phyloP scores from a whole-genome alignment of 2,329 filamentous ascomycete genomes.

The Alternaria triticina region DNA sequence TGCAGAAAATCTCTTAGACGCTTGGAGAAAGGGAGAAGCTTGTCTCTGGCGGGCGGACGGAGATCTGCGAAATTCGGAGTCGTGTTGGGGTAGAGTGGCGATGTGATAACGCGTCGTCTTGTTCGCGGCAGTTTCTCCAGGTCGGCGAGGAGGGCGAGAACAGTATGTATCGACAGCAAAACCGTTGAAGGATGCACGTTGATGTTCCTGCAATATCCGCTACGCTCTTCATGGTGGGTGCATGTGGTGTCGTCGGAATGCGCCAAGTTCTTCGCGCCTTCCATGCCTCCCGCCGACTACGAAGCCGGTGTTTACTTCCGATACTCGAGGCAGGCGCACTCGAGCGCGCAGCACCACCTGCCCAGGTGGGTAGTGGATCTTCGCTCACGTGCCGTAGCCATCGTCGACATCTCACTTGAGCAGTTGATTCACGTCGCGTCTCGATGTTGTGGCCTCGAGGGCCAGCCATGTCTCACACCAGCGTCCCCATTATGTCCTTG shows the following conservation, averaged over 20 bases:
- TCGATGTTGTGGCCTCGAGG: background rate
- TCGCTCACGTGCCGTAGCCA: background rate
- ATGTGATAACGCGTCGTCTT: conserved; percentile 9
- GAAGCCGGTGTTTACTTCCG: background rate
- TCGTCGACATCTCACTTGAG: background rate
- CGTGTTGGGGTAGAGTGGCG: conserved; percentile 3
- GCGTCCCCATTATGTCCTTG: background rate
- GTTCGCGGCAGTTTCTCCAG: conserved; percentile 1
- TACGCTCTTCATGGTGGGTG: background rate
- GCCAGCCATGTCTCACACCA: conserved; percentile 16
- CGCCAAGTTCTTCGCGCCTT: background rate
- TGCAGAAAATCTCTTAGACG: conserved; percentile 4
- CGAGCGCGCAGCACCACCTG: background rate
- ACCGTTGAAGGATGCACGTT: conserved; percentile 1
- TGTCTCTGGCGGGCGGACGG: conserved; percentile 4
- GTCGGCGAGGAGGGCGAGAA: conserved; percentile 6
- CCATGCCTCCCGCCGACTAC: background rate
- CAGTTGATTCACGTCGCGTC: background rate
- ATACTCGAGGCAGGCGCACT: background rate
- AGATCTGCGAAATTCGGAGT: conserved; percentile 2
- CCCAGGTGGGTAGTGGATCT: background rate
- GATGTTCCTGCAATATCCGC: conserved; percentile 10
- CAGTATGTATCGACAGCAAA: background rate
- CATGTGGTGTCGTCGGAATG: background rate
- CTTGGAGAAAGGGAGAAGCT: conserved; percentile 4